phyloP scores from a whole-genome alignment of 768 basidiomycete genomes.

The Tulasnella calospora region DNA sequence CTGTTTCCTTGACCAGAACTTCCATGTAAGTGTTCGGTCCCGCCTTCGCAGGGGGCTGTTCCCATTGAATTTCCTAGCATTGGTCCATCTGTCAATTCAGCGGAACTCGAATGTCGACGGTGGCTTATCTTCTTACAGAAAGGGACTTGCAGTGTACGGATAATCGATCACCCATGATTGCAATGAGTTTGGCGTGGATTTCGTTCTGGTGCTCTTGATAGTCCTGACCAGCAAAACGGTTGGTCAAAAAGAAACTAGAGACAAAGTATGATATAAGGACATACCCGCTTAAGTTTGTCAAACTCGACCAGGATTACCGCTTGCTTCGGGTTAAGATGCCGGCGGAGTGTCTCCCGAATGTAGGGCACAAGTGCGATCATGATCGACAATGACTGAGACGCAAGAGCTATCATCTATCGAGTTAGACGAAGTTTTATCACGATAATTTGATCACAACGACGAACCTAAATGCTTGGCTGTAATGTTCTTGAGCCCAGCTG shows the following conservation, averaged over 20 bases:
- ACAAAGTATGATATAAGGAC: conserved; percentile 33
- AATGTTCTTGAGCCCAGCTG: conserved; percentile 95
- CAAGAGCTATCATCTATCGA: conserved; percentile 56
- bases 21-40: conserved; percentile 88
- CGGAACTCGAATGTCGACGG: background rate
- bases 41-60: conserved; percentile 43
- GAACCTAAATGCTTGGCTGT: conserved; percentile 94
- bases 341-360: conserved; percentile 87
- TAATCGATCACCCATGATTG: conserved; percentile 96
- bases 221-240: conserved; percentile 50
- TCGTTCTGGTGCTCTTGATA: conserved; percentile 99
- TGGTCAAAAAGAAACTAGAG: background rate
- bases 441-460: conserved; percentile 27
- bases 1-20: conserved; percentile 87
- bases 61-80: conserved; percentile 73
- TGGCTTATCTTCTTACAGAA: conserved; percentile 46
- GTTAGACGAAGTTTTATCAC: background rate
- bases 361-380: conserved; percentile 93
- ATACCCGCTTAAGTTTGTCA: conserved; percentile 92
- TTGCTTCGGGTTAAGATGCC: conserved; percentile 90
- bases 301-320: conserved; percentile 97
- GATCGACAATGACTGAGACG: conserved; percentile 92
- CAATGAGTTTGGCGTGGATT: conserved; percentile 94
- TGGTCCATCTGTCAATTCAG: background rate
- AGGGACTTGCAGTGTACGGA: conserved; percentile 78